These are phyloP conservation scores for Globisporangium rhizosaccharum DNA, from an alignment of 352 stramenopile genomes.

Conservation along the genomic window DNA sequence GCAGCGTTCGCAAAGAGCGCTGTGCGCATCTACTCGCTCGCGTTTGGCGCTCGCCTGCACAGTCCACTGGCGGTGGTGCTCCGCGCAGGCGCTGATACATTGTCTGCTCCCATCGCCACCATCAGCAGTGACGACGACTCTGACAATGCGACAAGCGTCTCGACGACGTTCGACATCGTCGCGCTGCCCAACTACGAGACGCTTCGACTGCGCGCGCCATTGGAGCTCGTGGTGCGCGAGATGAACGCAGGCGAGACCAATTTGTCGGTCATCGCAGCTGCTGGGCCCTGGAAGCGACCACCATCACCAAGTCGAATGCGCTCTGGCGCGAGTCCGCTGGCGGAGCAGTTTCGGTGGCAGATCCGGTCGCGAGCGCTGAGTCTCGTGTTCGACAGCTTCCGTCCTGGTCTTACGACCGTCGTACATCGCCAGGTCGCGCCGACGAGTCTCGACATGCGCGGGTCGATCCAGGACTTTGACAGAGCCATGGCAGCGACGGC, in stretches of 20 bases:
- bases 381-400: slow-evolving; percentile 7
- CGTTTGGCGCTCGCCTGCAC: slow-evolving; percentile 3
- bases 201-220: neutral
- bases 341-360: slow-evolving; percentile 8
- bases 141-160: neutral
- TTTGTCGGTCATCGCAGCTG: slow-evolving; percentile 2
- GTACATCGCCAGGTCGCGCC: slow-evolving; percentile 1
- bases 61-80: slow-evolving; percentile 3
- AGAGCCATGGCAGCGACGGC: slow-evolving; percentile 7
- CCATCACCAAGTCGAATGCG: neutral
- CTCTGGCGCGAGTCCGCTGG: neutral
- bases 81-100: neutral
- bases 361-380: slow-evolving; percentile 7
- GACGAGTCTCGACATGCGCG: slow-evolving; percentile 10
- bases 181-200: slow-evolving; percentile 10
- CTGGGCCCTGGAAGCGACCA: slow-evolving; percentile 1
- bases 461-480: slow-evolving; percentile 6
- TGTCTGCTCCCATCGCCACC: neutral
- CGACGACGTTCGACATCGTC: slow-evolving; percentile 3
- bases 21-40: slow-evolving; percentile 8
- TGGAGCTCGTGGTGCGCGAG: slow-evolving; percentile 7
- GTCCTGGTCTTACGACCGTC: neutral
- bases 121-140: neutral
- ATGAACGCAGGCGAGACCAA: neutral
- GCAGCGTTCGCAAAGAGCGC: neutral